Evolutionary conservation across 768 basidiomycete species (phyloP).

Genomic region (Xerocomellus chrysenteron): DNA sequence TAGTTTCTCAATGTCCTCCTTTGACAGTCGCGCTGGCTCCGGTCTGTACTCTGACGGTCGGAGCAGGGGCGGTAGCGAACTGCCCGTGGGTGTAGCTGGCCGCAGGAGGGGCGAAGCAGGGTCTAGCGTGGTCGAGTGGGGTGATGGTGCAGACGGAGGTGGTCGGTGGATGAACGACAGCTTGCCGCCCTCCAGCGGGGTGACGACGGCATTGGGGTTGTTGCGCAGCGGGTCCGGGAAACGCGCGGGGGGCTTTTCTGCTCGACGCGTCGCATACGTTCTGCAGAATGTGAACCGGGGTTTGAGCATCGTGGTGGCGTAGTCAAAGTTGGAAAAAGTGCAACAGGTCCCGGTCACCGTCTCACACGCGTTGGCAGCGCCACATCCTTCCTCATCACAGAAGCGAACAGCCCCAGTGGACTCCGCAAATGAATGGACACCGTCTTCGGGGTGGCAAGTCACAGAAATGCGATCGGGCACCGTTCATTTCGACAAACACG

Average conservation of each 20-base stretch:
- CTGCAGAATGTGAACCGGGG: conserved; percentile 26
- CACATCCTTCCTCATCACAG: conserved; percentile 2
- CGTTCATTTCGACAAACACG: conserved; percentile 13
- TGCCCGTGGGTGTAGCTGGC: conserved; percentile 29
- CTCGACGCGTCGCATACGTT: conserved; percentile 42
- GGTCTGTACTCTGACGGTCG: conserved; percentile 39
- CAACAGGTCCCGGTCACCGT: too few species aligned
- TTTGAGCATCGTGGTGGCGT: conserved; percentile 19
- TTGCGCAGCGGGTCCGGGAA: conserved; percentile 57
- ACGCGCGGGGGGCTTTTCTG: conserved; percentile 49
- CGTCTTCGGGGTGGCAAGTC: conserved; percentile 39
- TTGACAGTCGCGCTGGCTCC: conserved; percentile 43
- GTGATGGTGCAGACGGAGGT: conserved; percentile 75
- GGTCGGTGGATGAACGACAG: conserved; percentile 83
- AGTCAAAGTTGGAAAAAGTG: too few species aligned
- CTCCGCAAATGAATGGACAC: conserved; percentile 31
- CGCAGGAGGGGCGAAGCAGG: conserved; percentile 73
- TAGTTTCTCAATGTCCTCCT: conserved; percentile 55
- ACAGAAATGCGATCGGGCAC: conserved; percentile 31
- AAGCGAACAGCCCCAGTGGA: conserved; percentile 1
- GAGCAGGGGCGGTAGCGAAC: conserved; percentile 47
- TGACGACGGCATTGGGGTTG: conserved; percentile 52
- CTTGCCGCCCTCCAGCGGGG: conserved; percentile 48
- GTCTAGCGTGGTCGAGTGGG: conserved; percentile 64
- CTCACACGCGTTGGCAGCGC: not conserved